Evolutionary conservation across 2,329 filamentous ascomycete species (phyloP), one percentile per base, ranked within the genome.

Genomic region (Fusarium fujikuroi): DNA sequence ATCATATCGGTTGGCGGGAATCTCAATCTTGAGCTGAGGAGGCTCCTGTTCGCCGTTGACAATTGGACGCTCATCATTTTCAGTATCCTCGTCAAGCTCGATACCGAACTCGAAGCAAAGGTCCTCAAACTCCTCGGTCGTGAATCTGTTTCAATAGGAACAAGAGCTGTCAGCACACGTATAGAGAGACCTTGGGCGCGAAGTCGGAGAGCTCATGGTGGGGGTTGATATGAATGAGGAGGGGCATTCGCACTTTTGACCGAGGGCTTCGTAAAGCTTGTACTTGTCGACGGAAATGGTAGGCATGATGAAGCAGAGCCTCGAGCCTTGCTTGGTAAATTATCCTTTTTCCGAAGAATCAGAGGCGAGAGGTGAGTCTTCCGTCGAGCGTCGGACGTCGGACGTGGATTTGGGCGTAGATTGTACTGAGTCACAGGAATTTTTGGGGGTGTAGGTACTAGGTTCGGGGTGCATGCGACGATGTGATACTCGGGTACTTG

Each of bases 81-180:
- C 92, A 56, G 93, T 96, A 83, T 99, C 96, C 86, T 98, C 95
- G 85, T 99, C 96, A 77, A 99, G 90, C 84, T 99, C 96, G 81
- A 99, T 97, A 68, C 95, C 95, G 81, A 97, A 99, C 80, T 99
- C 95, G 88, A 99, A 99, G 84, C 96, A 98, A 77, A 99, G 88
- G 80, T 97, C 93, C 83, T 99, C 96, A 81, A 99, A 99, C 80
- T 97, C 94, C 79, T 97, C 91, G 73, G 94, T 96, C 62, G 95
- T 97, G 84, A 93, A 95, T 76, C 93, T 95, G 68, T 44, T 46
- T 60, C 21, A 37, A 25, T 44, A 40, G 44, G 52, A 56, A 58
- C 30, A 63, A 65, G 32, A 62, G 49, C 69, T 34, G 74, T 80
- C 62, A 78, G 77, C 40, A 69, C 28, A 47, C 12, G 32, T 40